A percentile compares a stretch with the other conserved stretches of the same genome.
These are phyloP conservation scores for Esteya vermicola DNA, from an alignment of 2,329 filamentous ascomycete species.

Conservation along the genomic window DNA sequence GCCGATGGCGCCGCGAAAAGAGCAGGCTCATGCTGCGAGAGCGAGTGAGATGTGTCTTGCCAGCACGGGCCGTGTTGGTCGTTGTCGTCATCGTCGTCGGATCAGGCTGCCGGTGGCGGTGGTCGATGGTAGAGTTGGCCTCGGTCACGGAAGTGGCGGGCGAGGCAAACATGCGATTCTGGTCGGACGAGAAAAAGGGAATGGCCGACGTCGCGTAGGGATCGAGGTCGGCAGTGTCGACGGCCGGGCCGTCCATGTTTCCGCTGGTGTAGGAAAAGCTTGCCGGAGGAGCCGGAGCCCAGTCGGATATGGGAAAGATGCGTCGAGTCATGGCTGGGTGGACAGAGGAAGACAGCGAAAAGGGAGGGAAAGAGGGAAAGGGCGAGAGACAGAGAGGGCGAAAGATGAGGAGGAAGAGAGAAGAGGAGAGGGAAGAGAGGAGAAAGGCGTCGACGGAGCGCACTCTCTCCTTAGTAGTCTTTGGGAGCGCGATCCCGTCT, in stretches of 20 bases:
- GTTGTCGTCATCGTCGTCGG: no score
- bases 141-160: no score
- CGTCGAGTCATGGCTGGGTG: slow-evolving; percentile 15
- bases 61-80: not conserved
- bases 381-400: not conserved
- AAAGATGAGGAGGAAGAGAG: not conserved
- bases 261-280: no score
- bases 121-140: not conserved
- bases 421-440: not conserved
- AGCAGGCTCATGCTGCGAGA: slow-evolving; percentile 36
- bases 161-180: no score
- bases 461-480: not conserved
- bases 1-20: slow-evolving; percentile 30
- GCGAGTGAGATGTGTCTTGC: slow-evolving; percentile 16
- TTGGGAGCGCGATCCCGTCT: no score
- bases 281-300: slow-evolving; percentile 23
- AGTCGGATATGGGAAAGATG: slow-evolving; percentile 26
- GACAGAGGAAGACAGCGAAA: not conserved
- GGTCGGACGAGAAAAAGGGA: no score
- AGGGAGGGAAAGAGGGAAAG: not conserved
- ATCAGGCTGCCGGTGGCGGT: no score
- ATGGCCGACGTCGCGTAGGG: no score
- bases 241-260: no score
- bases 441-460: not conserved
- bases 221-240: no score